A percentile compares a stretch with the other conserved stretches of the same genome.
Conservation (phyloP, 345 rosid species). For the Ailanthus altissimus region DNA sequence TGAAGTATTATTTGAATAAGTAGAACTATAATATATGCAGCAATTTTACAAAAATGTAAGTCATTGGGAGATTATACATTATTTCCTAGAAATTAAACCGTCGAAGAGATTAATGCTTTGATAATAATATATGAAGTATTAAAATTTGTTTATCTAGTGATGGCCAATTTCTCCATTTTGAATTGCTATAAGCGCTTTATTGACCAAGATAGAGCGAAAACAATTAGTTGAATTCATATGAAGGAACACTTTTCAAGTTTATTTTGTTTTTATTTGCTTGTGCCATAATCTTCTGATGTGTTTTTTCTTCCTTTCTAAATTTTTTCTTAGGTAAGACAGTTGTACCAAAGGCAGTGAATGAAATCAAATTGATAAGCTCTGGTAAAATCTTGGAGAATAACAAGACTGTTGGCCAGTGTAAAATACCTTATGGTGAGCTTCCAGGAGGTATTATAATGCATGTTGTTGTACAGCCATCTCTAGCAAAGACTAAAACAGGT, state of each 20-base stretch:
- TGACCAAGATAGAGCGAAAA: background rate
- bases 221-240: conserved; percentile 10
- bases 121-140: background rate
- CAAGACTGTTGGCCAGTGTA: conserved; percentile 87
- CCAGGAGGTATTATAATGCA: conserved; percentile 76
- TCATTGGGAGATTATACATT: background rate
- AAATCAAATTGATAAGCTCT: conserved; percentile 81
- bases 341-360: conserved; percentile 72
- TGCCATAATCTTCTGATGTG: conserved; percentile 11
- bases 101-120: background rate
- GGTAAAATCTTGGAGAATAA: conserved; percentile 86
- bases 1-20: background rate
- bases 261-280: background rate
- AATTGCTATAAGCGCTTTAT: background rate
- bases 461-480: conserved; percentile 88
- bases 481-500: conserved; percentile 72
- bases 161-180: background rate
- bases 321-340: conserved; percentile 60
- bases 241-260: background rate
- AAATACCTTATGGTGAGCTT: conserved; percentile 67
- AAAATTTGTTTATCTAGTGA: background rate
- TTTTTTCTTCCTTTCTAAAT: background rate
- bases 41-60: background rate
- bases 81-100: background rate
- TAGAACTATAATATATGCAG: background rate